A percentile compares a stretch with the other conserved stretches of the same genome.
phyloP scores from a whole-genome alignment of 192 early-diverging fungal genomes.

The Linnemannia zychae region DNA sequence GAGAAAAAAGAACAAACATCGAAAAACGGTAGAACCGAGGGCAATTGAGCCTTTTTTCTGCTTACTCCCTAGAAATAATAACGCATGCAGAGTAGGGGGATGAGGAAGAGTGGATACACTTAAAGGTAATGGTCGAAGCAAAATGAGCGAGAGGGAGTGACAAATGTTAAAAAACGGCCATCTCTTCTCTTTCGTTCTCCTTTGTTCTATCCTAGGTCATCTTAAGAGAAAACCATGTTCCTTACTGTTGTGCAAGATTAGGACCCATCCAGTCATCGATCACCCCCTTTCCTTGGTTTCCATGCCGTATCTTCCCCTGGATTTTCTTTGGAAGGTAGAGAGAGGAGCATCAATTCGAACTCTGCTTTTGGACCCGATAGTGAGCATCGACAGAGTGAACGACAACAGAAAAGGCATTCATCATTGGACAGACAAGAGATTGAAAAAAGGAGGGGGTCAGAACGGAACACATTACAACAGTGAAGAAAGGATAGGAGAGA shows the following conservation, averaged over 20 bases:
- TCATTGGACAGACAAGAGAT: neutral
- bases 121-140: neutral
- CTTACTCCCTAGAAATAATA: neutral
- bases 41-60: neutral
- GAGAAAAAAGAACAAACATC: neutral
- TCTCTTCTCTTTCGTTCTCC: neutral
- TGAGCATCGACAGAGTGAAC: neutral
- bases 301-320: neutral
- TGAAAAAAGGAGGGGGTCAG: slow-evolving; percentile 1
- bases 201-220: no score
- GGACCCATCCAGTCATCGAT: no score
- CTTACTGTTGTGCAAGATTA: no score
- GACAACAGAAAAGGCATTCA: neutral
- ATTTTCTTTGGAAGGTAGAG: neutral
- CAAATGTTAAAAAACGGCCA: neutral
- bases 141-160: neutral
- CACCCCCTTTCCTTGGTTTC: neutral
- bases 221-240: no score
- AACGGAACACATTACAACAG: neutral
- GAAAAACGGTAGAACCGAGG: neutral
- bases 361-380: neutral
- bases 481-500: neutral
- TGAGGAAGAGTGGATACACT: neutral
- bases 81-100: neutral
- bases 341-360: neutral